These are phyloP conservation scores for Epichloe uncinata DNA, from an alignment of 2,329 filamentous ascomycete genomes.

Conservation along the genomic window DNA sequence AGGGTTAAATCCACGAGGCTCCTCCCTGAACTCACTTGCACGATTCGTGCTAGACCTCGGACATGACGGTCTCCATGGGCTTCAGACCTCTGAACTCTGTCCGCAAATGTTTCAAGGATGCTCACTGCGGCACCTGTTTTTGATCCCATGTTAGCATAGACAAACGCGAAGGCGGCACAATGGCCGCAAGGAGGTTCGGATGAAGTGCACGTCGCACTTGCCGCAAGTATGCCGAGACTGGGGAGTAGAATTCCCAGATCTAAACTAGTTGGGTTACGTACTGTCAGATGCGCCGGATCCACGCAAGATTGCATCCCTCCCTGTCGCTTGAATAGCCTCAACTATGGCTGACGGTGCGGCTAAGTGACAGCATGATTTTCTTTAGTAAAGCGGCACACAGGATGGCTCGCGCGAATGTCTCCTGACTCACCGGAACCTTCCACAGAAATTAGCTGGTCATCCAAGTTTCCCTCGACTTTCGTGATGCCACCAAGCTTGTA, in stretches of 20 bases:
- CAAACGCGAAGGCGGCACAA: neutral
- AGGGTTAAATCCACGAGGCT: constrained; percentile 83
- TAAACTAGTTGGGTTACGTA: constrained; percentile 29
- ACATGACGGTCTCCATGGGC: constrained; percentile 43
- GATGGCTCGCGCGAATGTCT: neutral
- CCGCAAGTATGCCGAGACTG: neutral
- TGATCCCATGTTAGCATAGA: constrained; percentile 5
- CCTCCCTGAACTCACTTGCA: constrained; percentile 66
- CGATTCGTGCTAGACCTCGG: constrained; percentile 81
- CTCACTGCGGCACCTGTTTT: constrained; percentile 67
- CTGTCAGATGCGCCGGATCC: constrained; percentile 78
- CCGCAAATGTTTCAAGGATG: constrained; percentile 79
- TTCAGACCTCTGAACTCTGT: constrained; percentile 32
- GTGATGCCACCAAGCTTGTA: constrained; percentile 66
- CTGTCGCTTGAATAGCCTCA: constrained; percentile 74
- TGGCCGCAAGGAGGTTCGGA: neutral
- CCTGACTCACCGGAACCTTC: constrained; percentile 58
- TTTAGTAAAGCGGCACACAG: neutral
- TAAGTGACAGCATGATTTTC: constrained; percentile 13
- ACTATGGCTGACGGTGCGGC: constrained; percentile 85
- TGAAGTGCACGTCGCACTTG: neutral
- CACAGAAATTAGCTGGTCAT: constrained; percentile 71
- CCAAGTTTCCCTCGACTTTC: constrained; percentile 69
- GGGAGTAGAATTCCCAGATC: neutral
- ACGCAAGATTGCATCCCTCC: constrained; percentile 85